phyloP scores from a whole-genome alignment of 2,329 filamentous ascomycete species.

The Onygenales sp. region DNA sequence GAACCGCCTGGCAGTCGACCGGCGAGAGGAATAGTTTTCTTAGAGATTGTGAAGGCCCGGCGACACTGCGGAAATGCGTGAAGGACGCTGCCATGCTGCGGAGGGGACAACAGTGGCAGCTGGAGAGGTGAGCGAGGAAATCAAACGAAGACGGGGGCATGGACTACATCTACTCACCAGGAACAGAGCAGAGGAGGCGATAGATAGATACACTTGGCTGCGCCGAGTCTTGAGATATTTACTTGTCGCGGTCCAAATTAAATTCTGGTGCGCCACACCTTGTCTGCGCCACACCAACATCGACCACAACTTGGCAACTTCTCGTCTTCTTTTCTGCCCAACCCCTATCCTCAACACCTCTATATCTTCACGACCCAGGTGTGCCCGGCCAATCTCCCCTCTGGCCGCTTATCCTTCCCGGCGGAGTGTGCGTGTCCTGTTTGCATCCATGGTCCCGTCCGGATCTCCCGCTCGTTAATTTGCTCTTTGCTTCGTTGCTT shows the following conservation, averaged over 20 bases:
- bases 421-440: neutral
- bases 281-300: neutral
- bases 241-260: no score
- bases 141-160: neutral
- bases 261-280: neutral
- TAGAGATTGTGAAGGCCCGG: conserved; percentile 6
- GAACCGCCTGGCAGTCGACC: neutral
- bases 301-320: neutral
- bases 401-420: neutral
- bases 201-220: no score
- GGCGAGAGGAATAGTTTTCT: neutral
- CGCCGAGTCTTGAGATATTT: no score
- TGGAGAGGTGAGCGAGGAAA: neutral
- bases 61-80: conserved; percentile 24
- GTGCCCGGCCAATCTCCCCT: neutral
- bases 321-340: neutral
- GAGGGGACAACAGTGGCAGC: neutral
- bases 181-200: no score
- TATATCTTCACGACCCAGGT: neutral
- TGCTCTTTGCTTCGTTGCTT: neutral
- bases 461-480: conserved; percentile 7
- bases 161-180: no score
- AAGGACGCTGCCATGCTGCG: conserved; percentile 12
- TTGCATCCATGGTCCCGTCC: neutral
- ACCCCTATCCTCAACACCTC: neutral